A percentile compares a stretch with the other conserved stretches of the same genome.
Conservation (phyloP, 2,329 filamentous ascomycete species). For the Gnomoniopsis sp. region DNA sequence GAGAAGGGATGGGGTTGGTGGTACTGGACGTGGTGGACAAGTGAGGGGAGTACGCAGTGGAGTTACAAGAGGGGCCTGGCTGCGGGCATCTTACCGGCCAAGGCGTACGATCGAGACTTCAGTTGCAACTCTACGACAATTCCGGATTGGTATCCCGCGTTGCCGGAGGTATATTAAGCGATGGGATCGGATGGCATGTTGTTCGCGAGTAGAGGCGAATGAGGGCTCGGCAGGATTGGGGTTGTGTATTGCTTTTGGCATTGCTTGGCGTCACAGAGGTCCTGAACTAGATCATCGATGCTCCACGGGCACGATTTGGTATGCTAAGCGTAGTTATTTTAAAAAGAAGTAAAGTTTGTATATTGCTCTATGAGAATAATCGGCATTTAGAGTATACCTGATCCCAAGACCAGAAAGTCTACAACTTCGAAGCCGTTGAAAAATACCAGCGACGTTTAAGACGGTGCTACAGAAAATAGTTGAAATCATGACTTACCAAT, state of each 20-base stretch:
- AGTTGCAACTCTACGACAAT: constrained; percentile 56
- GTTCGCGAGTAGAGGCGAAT: not conserved
- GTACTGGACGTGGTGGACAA: constrained; percentile 76
- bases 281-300: not conserved
- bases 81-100: constrained; percentile 74
- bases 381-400: not conserved
- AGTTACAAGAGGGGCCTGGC: constrained; percentile 79
- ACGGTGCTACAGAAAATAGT: not conserved
- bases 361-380: not conserved
- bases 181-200: not conserved
- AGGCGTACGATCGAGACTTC: constrained; percentile 69
- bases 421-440: not conserved
- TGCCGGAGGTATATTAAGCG: constrained; percentile 49
- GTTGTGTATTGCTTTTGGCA: not conserved
- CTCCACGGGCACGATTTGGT: not conserved
- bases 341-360: not conserved
- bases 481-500: not conserved
- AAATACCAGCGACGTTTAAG: not conserved
- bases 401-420: no score
- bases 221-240: not conserved
- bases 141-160: constrained; percentile 45
- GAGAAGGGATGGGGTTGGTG: constrained; percentile 96
- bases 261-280: not conserved
- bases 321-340: not conserved
- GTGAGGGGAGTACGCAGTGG: constrained; percentile 70